Evolutionary conservation across 2,329 filamentous ascomycete species (phyloP).

Genomic region (Phyllosticta citriasiana): DNA sequence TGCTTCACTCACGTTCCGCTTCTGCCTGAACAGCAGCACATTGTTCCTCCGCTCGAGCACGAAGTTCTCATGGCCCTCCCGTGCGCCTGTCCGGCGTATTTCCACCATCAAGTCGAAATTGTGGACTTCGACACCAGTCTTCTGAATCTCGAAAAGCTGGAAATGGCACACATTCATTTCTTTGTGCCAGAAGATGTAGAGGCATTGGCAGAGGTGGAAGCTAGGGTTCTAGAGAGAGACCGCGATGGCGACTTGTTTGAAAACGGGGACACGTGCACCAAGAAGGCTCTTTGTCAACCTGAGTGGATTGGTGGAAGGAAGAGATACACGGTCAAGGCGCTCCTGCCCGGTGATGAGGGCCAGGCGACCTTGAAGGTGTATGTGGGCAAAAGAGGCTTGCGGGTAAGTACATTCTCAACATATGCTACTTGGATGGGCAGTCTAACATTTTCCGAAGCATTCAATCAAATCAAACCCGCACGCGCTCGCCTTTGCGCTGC

Average conservation of each 20-base stretch:
- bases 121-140: conserved; percentile 85
- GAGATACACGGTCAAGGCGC: conserved; percentile 83
- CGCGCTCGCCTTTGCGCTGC: conserved; percentile 78
- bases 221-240: conserved; percentile 68
- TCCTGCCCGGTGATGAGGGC: conserved; percentile 85
- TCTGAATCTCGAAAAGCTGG: conserved; percentile 76
- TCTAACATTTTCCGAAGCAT: conserved; percentile 40
- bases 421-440: not conserved
- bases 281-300: conserved; percentile 79
- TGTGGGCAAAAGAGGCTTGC: conserved; percentile 84
- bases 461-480: conserved; percentile 95
- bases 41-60: conserved; percentile 77
- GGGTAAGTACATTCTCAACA: conserved; percentile 40
- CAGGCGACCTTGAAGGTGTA: conserved; percentile 83
- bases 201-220: conserved; percentile 84
- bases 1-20: conserved; percentile 96
- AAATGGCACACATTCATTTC: conserved; percentile 85
- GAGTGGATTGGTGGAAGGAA: conserved; percentile 86
- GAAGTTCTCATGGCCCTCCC: conserved; percentile 81
- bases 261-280: conserved; percentile 75
- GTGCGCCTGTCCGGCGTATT: conserved; percentile 76
- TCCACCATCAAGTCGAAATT: conserved; percentile 71
- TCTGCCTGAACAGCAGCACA: conserved; percentile 78
- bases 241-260: conserved; percentile 88
- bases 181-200: conserved; percentile 84